These are phyloP conservation scores for Moesziomyces aphidis DNA, from an alignment of 1,284 basidiomycete species.

Conservation along the genomic window DNA sequence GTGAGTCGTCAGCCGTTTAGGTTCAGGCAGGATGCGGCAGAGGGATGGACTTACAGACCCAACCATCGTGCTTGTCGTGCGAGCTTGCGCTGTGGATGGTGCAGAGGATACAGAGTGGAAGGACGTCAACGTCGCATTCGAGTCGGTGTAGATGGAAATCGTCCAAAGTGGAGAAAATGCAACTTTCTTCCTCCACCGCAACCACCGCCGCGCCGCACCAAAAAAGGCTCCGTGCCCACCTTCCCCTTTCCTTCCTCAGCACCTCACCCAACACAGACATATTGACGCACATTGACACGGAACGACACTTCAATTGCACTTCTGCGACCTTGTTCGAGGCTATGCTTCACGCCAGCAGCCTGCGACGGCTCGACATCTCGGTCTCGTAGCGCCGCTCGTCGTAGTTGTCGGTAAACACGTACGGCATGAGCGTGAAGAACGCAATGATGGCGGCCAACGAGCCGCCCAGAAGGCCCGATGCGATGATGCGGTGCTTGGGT, in stretches of 20 bases:
- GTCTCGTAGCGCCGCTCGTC: slow-evolving; percentile 20
- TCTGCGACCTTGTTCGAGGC: background rate
- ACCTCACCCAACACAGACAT: background rate
- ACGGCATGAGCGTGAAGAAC: slow-evolving; percentile 41
- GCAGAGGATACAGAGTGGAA: background rate
- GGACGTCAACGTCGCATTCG: no score
- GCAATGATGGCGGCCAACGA: slow-evolving; percentile 24
- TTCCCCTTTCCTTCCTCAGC: background rate
- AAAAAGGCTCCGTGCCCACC: background rate
- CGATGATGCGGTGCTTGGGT: slow-evolving; percentile 46
- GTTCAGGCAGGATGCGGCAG: background rate
- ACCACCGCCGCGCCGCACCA: background rate
- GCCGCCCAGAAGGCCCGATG: slow-evolving; percentile 39
- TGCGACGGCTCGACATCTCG: slow-evolving; percentile 30
- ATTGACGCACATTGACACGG: background rate
- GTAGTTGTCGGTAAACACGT: slow-evolving; percentile 30
- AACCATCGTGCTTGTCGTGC: slow-evolving; percentile 19
- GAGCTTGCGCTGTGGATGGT: background rate
- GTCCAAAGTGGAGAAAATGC: background rate
- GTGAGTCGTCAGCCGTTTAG: no score
- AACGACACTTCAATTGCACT: no score
- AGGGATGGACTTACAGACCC: slow-evolving; percentile 22
- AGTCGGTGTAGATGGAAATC: background rate
- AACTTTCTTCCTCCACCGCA: background rate
- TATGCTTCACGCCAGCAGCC: slow-evolving; percentile 12